A percentile compares a stretch with the other conserved stretches of the same genome.
phyloP scores from a whole-genome alignment of 78 protist species.

The Mantamonas sphyraenae region DNA sequence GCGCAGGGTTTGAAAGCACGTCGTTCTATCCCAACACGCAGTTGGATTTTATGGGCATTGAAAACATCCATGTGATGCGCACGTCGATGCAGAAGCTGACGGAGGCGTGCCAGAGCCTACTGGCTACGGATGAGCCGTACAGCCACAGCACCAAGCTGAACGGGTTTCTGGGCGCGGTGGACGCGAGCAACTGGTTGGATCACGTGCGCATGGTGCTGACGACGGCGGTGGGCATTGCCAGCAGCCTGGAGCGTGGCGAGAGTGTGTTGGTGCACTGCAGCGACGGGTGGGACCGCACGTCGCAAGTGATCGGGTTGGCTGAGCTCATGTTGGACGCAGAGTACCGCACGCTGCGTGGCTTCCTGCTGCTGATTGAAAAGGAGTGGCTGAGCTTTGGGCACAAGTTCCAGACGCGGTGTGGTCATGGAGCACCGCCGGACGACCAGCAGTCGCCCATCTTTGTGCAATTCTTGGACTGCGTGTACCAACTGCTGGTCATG shows the following conservation, averaged over 20 bases:
- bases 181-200: conserved; percentile 29
- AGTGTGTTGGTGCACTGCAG: conserved; percentile 82
- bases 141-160: no score
- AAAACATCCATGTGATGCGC: conserved; percentile 82
- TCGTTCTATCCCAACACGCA: conserved; percentile 24
- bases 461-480: conserved; percentile 49
- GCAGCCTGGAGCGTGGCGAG: conserved; percentile 8
- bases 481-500: conserved; percentile 35
- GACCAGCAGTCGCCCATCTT: conserved; percentile 36
- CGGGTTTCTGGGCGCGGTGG: no score
- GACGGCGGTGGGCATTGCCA: conserved; percentile 30
- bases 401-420: conserved; percentile 2
- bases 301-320: conserved; percentile 63
- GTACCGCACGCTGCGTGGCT: conserved; percentile 76
- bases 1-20: conserved; percentile 63
- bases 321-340: conserved; percentile 65
- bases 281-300: conserved; percentile 97
- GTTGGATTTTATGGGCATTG: conserved; percentile 61
- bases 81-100: conserved; percentile 15
- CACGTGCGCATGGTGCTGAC: conserved; percentile 34
- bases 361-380: conserved; percentile 55
- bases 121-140: no score
- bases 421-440: not conserved
- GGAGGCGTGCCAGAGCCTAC: no score
- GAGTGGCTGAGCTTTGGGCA: conserved; percentile 29